These are phyloP conservation scores for Blastobotrys capitulatus DNA, from an alignment of 1,139 yeast species.

Conservation along the genomic window DNA sequence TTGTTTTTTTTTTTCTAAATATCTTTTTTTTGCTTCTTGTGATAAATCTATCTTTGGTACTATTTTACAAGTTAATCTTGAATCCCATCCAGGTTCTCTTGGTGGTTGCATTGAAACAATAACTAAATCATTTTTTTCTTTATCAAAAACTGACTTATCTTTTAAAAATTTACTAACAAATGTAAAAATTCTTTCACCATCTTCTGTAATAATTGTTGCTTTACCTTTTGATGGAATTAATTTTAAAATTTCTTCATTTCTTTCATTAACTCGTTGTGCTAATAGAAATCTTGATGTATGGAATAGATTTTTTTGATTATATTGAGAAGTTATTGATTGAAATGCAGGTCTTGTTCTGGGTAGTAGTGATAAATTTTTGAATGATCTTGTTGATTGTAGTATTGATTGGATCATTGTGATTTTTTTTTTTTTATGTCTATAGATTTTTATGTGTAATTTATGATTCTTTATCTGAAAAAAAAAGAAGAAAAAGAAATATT, in stretches of 20 bases:
- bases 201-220: slow-evolving; percentile 22
- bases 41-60: slow-evolving; percentile 13
- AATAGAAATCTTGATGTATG: background rate
- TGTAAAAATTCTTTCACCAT: slow-evolving; percentile 19
- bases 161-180: background rate
- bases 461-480: too few relatives aligned
- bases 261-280: slow-evolving; percentile 1
- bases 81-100: slow-evolving; percentile 15
- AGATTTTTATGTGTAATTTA: too few relatives aligned
- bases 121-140: slow-evolving; percentile 16
- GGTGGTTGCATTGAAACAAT: slow-evolving; percentile 19
- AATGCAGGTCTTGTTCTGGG: background rate
- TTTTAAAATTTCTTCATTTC: slow-evolving; percentile 18
- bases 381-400: background rate
- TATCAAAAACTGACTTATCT: slow-evolving; percentile 1
- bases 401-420: background rate
- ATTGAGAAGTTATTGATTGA: too few relatives aligned
- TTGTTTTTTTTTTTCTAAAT: slow-evolving; percentile 18
- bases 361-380: background rate
- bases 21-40: slow-evolving; percentile 14
- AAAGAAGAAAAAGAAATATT: too few relatives aligned
- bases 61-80: slow-evolving; percentile 23
- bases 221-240: slow-evolving; percentile 25
- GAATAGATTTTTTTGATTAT: too few relatives aligned
- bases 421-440: background rate